phyloP scores from a whole-genome alignment of 352 stramenopile species.

The Thalassiosira livingstoniorum region DNA sequence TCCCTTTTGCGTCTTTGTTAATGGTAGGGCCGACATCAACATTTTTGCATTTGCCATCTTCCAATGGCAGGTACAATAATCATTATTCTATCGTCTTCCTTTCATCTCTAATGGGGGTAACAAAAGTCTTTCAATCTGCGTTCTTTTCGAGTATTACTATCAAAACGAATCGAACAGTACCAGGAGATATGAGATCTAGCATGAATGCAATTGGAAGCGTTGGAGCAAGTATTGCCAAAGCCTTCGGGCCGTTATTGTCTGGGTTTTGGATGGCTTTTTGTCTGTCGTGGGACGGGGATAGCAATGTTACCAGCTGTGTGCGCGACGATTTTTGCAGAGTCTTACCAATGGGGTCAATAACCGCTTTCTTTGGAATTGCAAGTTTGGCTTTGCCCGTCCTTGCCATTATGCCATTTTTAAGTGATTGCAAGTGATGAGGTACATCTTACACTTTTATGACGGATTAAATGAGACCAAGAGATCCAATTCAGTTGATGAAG shows the following conservation, averaged over 20 bases:
- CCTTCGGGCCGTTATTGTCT: conserved; percentile 58
- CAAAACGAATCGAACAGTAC: conserved; percentile 61
- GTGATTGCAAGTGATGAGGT: no score
- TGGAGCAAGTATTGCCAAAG: conserved; percentile 58
- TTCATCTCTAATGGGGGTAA: conserved; percentile 43
- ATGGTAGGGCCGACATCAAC: neutral
- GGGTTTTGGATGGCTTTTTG: conserved; percentile 54
- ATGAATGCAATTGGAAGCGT: conserved; percentile 68
- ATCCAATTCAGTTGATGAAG: no score
- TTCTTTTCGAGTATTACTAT: conserved; percentile 68
- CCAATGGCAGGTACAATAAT: neutral
- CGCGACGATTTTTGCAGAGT: neutral
- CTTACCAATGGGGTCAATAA: conserved; percentile 13
- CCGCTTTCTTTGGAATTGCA: conserved; percentile 33
- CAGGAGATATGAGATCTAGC: conserved; percentile 49
- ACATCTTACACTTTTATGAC: no score
- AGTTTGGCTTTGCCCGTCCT: conserved; percentile 6
- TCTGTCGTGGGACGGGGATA: conserved; percentile 45
- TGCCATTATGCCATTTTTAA: conserved; percentile 9
- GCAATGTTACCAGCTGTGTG: neutral
- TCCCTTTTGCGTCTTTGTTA: conserved; percentile 49
- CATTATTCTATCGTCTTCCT: conserved; percentile 26
- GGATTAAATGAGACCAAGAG: no score
- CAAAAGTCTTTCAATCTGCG: conserved; percentile 56
- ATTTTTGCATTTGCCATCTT: neutral